A percentile compares a stretch with the other conserved stretches of the same genome.
Evolutionary conservation across 306 rosid species (phyloP).

Genomic region (Pyrus bretschneideri): DNA sequence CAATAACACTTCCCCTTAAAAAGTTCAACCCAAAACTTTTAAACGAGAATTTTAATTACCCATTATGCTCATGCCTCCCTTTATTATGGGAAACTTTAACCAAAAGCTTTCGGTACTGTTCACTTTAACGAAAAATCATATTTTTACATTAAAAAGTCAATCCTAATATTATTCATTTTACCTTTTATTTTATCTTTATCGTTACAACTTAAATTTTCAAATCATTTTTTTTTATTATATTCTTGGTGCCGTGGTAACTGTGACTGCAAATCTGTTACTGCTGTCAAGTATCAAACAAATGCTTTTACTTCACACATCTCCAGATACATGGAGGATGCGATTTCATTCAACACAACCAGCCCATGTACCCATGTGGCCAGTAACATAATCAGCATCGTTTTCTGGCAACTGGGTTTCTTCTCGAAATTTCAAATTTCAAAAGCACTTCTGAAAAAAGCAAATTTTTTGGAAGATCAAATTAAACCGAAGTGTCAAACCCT

Average conservation of each 20-base stretch:
- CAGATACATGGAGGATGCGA: not conserved
- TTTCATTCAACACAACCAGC: not conserved
- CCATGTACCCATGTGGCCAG: not conserved
- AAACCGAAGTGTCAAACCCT: not conserved
- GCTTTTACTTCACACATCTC: slow-evolving; percentile 7
- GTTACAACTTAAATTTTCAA: too few relatives aligned
- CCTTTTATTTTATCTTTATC: too few relatives aligned
- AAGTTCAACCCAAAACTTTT: too few relatives aligned
- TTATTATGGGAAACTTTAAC: not conserved
- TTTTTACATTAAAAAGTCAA: too few relatives aligned
- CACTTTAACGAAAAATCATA: too few relatives aligned
- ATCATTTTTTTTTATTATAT: not conserved
- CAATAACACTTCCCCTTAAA: too few relatives aligned
- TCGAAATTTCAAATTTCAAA: slow-evolving; percentile 28
- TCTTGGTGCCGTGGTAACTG: not conserved
- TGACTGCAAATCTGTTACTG: not conserved
- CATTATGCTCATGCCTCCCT: not conserved
- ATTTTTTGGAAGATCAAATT: not conserved
- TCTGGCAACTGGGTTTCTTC: slow-evolving; percentile 18
- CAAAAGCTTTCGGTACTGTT: too few relatives aligned
- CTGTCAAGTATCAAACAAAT: not conserved
- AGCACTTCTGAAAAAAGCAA: not conserved
- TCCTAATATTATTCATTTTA: too few relatives aligned
- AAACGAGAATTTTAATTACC: not conserved
- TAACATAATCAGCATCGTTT: slow-evolving; percentile 1